A percentile compares a stretch with the other conserved stretches of the same genome.
Evolutionary conservation across 2,329 filamentous ascomycete species (phyloP).

Genomic region (Aspergillus tanneri): DNA sequence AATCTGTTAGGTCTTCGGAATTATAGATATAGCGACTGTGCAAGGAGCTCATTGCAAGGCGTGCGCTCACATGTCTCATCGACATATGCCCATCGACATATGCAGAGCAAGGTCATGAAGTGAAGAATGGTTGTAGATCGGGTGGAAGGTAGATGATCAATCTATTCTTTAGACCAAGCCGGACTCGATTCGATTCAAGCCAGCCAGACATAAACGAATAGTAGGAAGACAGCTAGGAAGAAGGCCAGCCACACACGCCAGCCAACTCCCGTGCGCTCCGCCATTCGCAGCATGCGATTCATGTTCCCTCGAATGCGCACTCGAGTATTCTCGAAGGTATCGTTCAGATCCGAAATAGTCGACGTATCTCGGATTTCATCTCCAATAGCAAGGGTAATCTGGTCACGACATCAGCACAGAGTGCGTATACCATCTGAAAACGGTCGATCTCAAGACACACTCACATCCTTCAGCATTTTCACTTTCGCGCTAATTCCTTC

Average conservation of each 20-base stretch:
- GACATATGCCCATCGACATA: too few relatives aligned
- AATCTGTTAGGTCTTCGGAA: not conserved
- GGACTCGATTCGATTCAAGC: constrained; percentile 58
- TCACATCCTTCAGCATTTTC: constrained; percentile 80
- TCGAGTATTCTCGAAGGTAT: constrained; percentile 83
- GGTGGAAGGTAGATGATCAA: too few relatives aligned
- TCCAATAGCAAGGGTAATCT: constrained; percentile 91
- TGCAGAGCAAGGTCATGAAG: not conserved
- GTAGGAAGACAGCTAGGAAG: constrained; percentile 74
- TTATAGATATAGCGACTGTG: not conserved
- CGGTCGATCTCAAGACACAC: constrained; percentile 44
- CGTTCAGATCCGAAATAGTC: constrained; percentile 90
- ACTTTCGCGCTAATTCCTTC: constrained; percentile 91
- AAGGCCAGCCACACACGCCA: constrained; percentile 94
- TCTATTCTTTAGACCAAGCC: too few relatives aligned
- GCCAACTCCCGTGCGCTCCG: constrained; percentile 85
- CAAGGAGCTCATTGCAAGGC: not conserved
- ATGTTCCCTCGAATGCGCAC: constrained; percentile 83
- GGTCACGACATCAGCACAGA: constrained; percentile 9
- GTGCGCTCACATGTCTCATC: too few relatives aligned
- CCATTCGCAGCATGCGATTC: constrained; percentile 97
- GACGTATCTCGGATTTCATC: constrained; percentile 92
- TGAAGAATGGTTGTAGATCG: not conserved
- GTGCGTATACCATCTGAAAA: not conserved
- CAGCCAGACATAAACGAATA: constrained; percentile 93